Evolutionary conservation across 768 basidiomycete genomes (phyloP), one percentile per base, ranked within the genome.

Genomic region (Jaapia argillacea): DNA sequence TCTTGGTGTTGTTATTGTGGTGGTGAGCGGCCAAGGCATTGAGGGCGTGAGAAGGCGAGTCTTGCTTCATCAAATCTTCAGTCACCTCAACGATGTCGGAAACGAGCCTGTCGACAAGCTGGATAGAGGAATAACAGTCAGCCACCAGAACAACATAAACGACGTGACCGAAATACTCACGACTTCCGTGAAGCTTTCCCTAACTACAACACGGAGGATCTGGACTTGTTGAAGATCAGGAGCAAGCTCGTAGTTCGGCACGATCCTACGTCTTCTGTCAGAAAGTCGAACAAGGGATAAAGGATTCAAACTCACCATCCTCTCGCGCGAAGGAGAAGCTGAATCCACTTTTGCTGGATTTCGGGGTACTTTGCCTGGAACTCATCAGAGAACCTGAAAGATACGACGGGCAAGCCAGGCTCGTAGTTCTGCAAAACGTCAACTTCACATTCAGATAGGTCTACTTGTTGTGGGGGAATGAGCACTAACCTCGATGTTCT

Each of bases 51-150:
- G 59, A 37, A 0, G 77, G 60, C 6, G 74, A 72, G 38, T 65
- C 68, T 25, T 66, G 51, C 28, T 69, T 57, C 10, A 61, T 58
- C 23, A 91, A 65, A 4, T 67, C 61, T 54, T 85, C 75, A 0
- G 81, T 83, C 23, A 85, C 59, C 53, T 81, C 75, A 23, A 85
- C 80, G 37, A 90, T 65, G 47, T 91, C 87, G 2, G 61, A 61
- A 18, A 90, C 61, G 20, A 91, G 70, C 43, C 76, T 70, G 48
- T 82, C 79, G 36, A 81, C 49, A 41, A 83, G 66, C n/a, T n/a
- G n/a, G n/a, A n/a, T n/a, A n/a, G n/a, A n/a, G n/a, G n/a, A n/a
- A n/a, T n/a, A 73, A 81, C 62, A 40, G 7, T 33, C 6, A 53
- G 52, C 50, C 54, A 64, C 21, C 51, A 58, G 45, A 57, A 51